These are phyloP conservation scores for Cardamine occulta DNA, from an alignment of 345 rosid species.

Conservation along the genomic window DNA sequence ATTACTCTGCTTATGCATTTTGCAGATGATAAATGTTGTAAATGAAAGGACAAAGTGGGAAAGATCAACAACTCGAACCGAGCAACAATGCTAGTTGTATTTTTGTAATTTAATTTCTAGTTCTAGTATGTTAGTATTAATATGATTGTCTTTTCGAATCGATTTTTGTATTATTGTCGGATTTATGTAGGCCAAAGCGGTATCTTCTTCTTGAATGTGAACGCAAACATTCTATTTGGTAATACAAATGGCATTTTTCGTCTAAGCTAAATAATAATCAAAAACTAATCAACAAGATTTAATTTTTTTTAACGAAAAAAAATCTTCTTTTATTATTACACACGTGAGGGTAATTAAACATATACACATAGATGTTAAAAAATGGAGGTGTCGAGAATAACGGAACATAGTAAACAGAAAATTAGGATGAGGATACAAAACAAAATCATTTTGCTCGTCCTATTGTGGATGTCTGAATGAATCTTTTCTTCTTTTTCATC, in stretches of 20 bases:
- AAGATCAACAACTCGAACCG: constrained; percentile 24
- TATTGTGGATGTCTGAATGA: constrained; percentile 32
- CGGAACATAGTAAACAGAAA: constrained; percentile 28
- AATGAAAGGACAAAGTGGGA: constrained; percentile 18
- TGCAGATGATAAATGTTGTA: constrained; percentile 37
- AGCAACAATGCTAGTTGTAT: constrained; percentile 24
- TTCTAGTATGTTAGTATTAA: constrained; percentile 1
- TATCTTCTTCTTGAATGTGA: constrained; percentile 8
- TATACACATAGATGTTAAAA: constrained; percentile 3
- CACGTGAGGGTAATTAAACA: background rate
- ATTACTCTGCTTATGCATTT: background rate
- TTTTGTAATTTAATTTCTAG: constrained; percentile 30
- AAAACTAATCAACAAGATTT: background rate
- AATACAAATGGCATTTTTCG: background rate
- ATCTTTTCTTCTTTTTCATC: constrained; percentile 25
- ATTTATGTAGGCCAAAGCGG: background rate
- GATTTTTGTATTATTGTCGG: constrained; percentile 28
- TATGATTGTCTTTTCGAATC: constrained; percentile 19
- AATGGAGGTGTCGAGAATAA: constrained; percentile 29
- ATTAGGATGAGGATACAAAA: constrained; percentile 10
- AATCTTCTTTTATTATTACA: constrained; percentile 6
- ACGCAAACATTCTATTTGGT: constrained; percentile 22
- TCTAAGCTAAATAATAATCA: background rate
- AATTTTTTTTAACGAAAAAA: background rate
- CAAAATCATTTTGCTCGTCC: constrained; percentile 31